Evolutionary conservation across 371 early-diverging fungal genomes (phyloP).

Genomic region (Mucor saturninus): DNA sequence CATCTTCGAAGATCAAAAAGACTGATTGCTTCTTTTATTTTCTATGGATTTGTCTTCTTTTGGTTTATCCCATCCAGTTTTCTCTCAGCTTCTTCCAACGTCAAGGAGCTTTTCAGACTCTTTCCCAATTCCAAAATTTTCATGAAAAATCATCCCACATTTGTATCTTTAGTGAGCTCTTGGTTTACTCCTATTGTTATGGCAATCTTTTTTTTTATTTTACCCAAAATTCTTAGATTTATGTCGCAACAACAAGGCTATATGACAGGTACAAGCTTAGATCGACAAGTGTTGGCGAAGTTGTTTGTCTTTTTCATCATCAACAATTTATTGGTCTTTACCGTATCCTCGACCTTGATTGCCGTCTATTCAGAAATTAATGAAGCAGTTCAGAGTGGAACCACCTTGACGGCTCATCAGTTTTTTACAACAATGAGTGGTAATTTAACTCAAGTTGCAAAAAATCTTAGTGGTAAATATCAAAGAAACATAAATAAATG

Average conservation of each 20-base stretch:
- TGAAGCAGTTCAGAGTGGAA: conserved; percentile 32
- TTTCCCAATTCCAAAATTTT: conserved; percentile 58
- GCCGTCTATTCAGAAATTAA: conserved; percentile 55
- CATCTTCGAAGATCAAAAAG: conserved; percentile 62
- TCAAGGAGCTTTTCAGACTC: conserved; percentile 57
- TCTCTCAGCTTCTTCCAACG: conserved; percentile 65
- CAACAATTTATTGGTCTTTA: conserved; percentile 71
- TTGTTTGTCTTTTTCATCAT: conserved; percentile 79
- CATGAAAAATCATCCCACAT: conserved; percentile 50
- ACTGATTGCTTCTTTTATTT: conserved; percentile 59
- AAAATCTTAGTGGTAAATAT: conserved; percentile 38
- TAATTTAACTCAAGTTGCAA: conserved; percentile 39
- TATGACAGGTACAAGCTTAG: conserved; percentile 72
- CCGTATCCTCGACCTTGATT: conserved; percentile 59
- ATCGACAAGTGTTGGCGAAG: conserved; percentile 76
- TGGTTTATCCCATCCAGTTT: conserved; percentile 73
- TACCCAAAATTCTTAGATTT: conserved; percentile 72
- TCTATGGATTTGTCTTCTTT: conserved; percentile 63
- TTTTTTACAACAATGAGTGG: conserved; percentile 34
- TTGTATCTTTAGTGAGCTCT: conserved; percentile 67
- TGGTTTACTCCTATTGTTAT: conserved; percentile 75
- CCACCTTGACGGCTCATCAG: conserved; percentile 20
- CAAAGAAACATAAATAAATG: not conserved
- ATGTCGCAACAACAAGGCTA: conserved; percentile 80
- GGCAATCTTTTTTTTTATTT: conserved; percentile 68